A percentile compares a stretch with the other conserved stretches of the same genome.
phyloP scores from a whole-genome alignment of 2,329 filamentous ascomycete genomes.

The Alternaria atra region DNA sequence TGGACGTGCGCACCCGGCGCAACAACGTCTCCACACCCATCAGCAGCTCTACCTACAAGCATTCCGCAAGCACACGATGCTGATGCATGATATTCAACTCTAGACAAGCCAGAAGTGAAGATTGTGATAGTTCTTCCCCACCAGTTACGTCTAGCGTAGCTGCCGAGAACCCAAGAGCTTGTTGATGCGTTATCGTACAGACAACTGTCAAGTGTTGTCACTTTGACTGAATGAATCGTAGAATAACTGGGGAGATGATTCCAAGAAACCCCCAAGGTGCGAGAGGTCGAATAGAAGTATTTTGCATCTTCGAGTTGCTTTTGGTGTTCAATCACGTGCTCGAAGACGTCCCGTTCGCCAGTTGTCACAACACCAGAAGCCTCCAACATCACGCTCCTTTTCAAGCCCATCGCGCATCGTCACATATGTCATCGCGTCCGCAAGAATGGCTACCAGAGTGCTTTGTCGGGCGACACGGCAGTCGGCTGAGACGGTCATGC shows the following conservation, averaged over 20 bases:
- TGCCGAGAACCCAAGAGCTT: neutral
- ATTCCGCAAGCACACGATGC: constrained; percentile 1
- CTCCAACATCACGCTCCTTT: neutral
- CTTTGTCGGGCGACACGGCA: constrained; percentile 19
- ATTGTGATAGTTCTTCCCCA: constrained; percentile 14
- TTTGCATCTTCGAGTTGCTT: constrained; percentile 3
- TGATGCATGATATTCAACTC: constrained; percentile 3
- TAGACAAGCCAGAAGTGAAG: neutral
- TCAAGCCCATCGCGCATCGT: constrained; percentile 4
- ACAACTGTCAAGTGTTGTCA: neutral
- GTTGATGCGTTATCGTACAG: constrained; percentile 1
- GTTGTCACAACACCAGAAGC: constrained; percentile 2
- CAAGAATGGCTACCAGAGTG: constrained; percentile 20
- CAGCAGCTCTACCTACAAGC: constrained; percentile 2
- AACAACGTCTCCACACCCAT: constrained; percentile 16
- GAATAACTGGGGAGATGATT: neutral
- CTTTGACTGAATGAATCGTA: neutral
- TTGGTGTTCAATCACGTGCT: constrained; percentile 12
- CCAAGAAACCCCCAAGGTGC: neutral
- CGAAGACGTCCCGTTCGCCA: neutral
- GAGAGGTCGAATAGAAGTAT: constrained; percentile 7
- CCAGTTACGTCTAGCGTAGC: constrained; percentile 1
- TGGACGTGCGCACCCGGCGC: constrained; percentile 27
- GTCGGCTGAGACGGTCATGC: constrained; percentile 45
- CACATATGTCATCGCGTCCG: constrained; percentile 10